Conservation (phyloP, 495 filamentous ascomycete genomes). For the Penicillium bialowiezense region DNA sequence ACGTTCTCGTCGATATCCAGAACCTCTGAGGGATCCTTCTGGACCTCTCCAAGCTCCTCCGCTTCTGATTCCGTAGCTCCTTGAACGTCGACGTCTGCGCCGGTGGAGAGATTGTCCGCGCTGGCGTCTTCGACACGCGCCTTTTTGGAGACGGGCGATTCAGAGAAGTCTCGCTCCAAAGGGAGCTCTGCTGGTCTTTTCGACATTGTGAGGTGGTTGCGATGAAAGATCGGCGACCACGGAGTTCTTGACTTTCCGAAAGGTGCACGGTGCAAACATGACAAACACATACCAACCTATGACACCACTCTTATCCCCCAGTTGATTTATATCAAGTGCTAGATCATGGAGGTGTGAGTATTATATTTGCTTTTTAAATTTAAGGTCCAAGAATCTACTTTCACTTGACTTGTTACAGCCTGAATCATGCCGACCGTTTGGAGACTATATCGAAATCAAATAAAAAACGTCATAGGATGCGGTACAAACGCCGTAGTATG, state of each 20-base stretch:
- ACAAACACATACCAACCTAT: slow-evolving; percentile 29
- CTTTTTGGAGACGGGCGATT: slow-evolving; percentile 76
- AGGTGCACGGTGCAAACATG: slow-evolving; percentile 38
- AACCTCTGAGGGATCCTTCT: slow-evolving; percentile 25
- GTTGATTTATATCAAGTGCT: too few species aligned
- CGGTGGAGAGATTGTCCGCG: slow-evolving; percentile 34
- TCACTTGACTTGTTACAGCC: slow-evolving; percentile 5
- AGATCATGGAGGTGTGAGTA: too few species aligned
- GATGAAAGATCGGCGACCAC: slow-evolving; percentile 6
- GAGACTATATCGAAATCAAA: slow-evolving; percentile 27
- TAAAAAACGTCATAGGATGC: slow-evolving; percentile 39
- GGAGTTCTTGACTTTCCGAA: slow-evolving; percentile 11
- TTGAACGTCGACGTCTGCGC: slow-evolving; percentile 34
- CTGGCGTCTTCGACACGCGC: slow-evolving; percentile 60
- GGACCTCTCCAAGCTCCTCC: slow-evolving; percentile 40
- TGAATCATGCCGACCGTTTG: slow-evolving; percentile 3
- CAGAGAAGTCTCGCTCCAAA: slow-evolving; percentile 61
- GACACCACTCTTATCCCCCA: not conserved
- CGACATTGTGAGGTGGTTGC: slow-evolving; percentile 49
- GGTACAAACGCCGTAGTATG: slow-evolving; percentile 36
- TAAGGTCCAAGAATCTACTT: not conserved
- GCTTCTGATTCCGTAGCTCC: slow-evolving; percentile 38
- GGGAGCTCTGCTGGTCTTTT: slow-evolving; percentile 77
- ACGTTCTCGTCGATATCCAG: slow-evolving; percentile 39
- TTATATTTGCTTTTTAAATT: too few species aligned